Percentiles rank a stretch among this genome's conserved stretches.
Evolutionary conservation across 441 rosid species (phyloP).

Genomic region (Codiaeum variegatum): DNA sequence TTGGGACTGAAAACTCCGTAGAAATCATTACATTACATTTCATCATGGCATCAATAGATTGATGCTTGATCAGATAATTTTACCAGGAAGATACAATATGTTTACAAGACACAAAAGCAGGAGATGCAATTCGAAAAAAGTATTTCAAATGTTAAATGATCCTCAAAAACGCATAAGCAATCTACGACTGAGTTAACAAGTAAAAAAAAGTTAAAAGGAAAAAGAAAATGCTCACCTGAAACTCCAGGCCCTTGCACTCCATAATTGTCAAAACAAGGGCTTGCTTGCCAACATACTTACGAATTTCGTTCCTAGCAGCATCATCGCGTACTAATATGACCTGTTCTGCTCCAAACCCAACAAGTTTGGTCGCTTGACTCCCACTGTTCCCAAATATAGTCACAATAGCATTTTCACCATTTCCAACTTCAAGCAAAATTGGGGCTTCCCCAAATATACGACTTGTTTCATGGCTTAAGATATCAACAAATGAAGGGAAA

Average conservation of each 20-base stretch:
- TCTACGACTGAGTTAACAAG: neutral
- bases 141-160: neutral
- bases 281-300: constrained; percentile 36
- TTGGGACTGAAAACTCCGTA: neutral
- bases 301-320: constrained; percentile 33
- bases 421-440: constrained; percentile 35
- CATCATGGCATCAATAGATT: neutral
- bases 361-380: constrained; percentile 20
- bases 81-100: neutral
- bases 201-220: neutral
- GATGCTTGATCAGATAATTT: neutral
- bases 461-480: constrained; percentile 39
- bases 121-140: neutral
- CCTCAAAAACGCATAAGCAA: neutral
- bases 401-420: constrained; percentile 32
- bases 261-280: constrained; percentile 52
- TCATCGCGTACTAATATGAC: constrained; percentile 54
- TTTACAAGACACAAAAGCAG: neutral
- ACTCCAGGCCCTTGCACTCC: constrained; percentile 61
- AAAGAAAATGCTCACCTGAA: constrained; percentile 38
- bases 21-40: neutral
- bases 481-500: constrained; percentile 38
- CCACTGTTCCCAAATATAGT: constrained; percentile 37
- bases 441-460: constrained; percentile 48
- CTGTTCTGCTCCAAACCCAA: constrained; percentile 55